phyloP scores from a whole-genome alignment of 2,329 filamentous ascomycete species.

The Akanthomyces dipterigenus region DNA sequence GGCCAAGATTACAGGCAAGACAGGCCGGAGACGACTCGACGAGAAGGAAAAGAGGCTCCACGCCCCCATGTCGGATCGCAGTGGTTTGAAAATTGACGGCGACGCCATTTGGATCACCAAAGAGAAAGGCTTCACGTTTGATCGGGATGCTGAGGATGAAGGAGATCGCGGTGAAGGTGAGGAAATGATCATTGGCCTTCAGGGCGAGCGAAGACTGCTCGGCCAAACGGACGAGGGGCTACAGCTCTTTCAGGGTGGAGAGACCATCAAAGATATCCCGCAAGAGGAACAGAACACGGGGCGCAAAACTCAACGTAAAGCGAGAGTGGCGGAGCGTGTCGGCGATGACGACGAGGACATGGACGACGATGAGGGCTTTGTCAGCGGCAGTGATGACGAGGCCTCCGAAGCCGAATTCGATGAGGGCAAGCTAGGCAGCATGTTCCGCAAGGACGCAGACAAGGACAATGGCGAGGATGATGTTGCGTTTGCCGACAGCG shows the following conservation, averaged over 20 bases:
- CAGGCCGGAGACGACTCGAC: constrained; percentile 70
- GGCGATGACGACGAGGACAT: constrained; percentile 52
- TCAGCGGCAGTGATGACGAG: constrained; percentile 45
- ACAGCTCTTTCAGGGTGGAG: constrained; percentile 75
- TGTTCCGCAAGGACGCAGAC: constrained; percentile 49
- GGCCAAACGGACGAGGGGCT: constrained; percentile 79
- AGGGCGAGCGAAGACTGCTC: constrained; percentile 73
- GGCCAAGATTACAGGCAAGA: constrained; percentile 78
- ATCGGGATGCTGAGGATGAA: constrained; percentile 55
- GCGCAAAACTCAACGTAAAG: constrained; percentile 51
- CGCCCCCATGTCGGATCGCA: constrained; percentile 97
- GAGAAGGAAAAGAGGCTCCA: constrained; percentile 97
- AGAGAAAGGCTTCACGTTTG: constrained; percentile 69
- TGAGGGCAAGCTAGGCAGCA: constrained; percentile 52
- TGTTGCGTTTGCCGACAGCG: constrained; percentile 88
- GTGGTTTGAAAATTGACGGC: constrained; percentile 90
- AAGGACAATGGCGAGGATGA: constrained; percentile 57
- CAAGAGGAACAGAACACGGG: constrained; percentile 50
- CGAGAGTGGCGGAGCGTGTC: constrained; percentile 53
- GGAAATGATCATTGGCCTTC: constrained; percentile 85
- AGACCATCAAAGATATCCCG: constrained; percentile 51
- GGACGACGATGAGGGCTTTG: constrained; percentile 47
- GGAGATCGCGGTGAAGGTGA: constrained; percentile 82
- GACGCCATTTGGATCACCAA: constrained; percentile 87
- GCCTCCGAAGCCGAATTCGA: constrained; percentile 52